These are phyloP conservation scores for Russula sp. DNA, from an alignment of 768 basidiomycete species.

Conservation along the genomic window DNA sequence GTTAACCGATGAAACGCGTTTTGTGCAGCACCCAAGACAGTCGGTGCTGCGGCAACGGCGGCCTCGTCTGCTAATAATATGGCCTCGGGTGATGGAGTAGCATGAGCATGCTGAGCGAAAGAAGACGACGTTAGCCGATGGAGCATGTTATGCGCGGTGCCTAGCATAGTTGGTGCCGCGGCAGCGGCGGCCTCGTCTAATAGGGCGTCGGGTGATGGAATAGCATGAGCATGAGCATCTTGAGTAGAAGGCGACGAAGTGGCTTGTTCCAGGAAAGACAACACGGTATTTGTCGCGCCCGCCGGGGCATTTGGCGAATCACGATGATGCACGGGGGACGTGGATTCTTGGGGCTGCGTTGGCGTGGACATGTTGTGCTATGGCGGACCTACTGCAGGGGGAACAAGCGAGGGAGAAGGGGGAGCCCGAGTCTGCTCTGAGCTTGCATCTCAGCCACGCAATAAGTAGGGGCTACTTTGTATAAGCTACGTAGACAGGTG, in stretches of 20 bases:
- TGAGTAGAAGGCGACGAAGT: too few species aligned
- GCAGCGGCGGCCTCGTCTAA: too few species aligned
- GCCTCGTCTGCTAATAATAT: background rate
- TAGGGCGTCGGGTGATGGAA: too few species aligned
- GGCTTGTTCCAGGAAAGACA: background rate
- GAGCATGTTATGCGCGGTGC: too few species aligned
- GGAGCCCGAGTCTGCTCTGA: background rate
- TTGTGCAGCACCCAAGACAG: background rate
- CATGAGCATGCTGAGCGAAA: too few species aligned
- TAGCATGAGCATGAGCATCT: too few species aligned
- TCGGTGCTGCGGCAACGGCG: background rate
- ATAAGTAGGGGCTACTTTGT: background rate
- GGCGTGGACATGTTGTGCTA: background rate
- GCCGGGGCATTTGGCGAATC: background rate
- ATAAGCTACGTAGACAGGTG: constrained; percentile 9
- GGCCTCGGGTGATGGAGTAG: background rate
- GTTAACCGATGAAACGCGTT: background rate
- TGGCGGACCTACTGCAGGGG: background rate
- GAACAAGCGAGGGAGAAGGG: background rate
- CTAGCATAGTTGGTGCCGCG: too few species aligned
- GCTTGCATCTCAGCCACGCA: background rate
- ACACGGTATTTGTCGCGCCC: background rate
- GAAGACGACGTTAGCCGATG: too few species aligned
- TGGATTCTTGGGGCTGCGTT: background rate
- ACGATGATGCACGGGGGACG: background rate